A percentile compares a stretch with the other conserved stretches of the same genome.
These are phyloP conservation scores for Penicillium sp. DNA, from an alignment of 2,329 filamentous ascomycete genomes.

Conservation along the genomic window DNA sequence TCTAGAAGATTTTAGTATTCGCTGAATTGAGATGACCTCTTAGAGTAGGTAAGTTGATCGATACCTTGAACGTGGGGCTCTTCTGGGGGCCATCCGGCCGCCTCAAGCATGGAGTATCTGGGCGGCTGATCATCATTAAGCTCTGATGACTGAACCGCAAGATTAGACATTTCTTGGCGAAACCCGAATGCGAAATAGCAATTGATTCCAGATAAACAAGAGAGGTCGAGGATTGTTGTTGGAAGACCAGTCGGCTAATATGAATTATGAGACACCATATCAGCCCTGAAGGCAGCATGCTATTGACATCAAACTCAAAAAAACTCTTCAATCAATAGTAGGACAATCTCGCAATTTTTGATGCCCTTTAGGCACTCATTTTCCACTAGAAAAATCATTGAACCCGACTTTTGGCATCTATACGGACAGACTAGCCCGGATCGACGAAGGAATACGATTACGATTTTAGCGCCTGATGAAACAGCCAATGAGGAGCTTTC, in stretches of 20 bases:
- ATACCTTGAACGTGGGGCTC: slow-evolving; percentile 1
- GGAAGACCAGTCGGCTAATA: too few relatives aligned
- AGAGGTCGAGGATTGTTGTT: too few relatives aligned
- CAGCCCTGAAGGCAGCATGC: too few relatives aligned
- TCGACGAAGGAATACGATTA: background rate
- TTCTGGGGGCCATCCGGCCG: slow-evolving; percentile 1
- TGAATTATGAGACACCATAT: too few relatives aligned
- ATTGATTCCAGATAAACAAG: too few relatives aligned
- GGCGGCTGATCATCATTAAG: slow-evolving; percentile 6
- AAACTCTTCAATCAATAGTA: too few relatives aligned
- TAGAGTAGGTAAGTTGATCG: background rate
- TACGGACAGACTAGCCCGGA: background rate
- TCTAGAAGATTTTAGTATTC: background rate
- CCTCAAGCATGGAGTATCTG: slow-evolving; percentile 8
- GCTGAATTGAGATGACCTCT: background rate
- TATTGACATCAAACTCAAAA: too few relatives aligned
- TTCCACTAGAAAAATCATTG: too few relatives aligned
- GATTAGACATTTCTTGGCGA: background rate
- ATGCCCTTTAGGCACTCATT: too few relatives aligned
- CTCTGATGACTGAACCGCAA: background rate
- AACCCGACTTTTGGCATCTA: background rate
- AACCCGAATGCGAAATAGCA: background rate
- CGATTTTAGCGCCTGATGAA: background rate
- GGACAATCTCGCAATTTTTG: too few relatives aligned
- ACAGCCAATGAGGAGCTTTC: background rate